Base-by-base conservation (phyloP, 192 early-diverging fungal species). In the Coemansia sp. region DNA sequence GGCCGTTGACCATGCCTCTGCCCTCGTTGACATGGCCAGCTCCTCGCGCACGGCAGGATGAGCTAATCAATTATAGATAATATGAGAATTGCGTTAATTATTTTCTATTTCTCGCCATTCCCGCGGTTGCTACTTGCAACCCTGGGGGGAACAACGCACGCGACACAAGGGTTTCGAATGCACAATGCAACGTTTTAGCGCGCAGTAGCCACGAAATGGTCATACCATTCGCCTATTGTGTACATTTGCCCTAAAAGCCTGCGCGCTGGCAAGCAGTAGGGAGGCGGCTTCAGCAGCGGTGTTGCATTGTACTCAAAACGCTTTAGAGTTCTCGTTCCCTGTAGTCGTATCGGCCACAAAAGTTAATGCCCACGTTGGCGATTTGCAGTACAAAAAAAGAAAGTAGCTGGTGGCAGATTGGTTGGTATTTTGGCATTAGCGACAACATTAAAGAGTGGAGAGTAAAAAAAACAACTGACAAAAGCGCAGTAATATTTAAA, bases 1-100 rank as follows among this genome's bases (percentile, higher is more conserved):
- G 13, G 93, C 94, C 2, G 76, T 95, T n/a, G 80, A 86, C 37
- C 67, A 78, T 29, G 56, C 63, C 19, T 39, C 21, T 6, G 14
- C 60, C 16, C 64, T 74, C 17, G 36, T 64, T 56, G 70, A 41
- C 34, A 16, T 35, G 17, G 54, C 54, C 9, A 51, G 50, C 50
- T 51, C 50, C 50, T 24, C 24, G 50, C 10, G 24, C 10, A 19
- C 21, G 11, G 10, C 54, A 17, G 27, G 17, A 13, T n/a, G 16
- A 57, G 16, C 14, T 16, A 42, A 16, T 14, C n/a, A 46, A 44
- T 46, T 21, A 9, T 6, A 16, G 13, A 48, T 21, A 21, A 9
- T 21, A 9, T 21, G 48, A 1, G 19, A 50, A 50, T 50, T 50
- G 48, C 19, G 48, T 10, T 41, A 10, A 41, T 8, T 41, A 10